phyloP scores from a whole-genome alignment of 2,329 filamentous ascomycete species.

The Arthrinium phaeospermum region DNA sequence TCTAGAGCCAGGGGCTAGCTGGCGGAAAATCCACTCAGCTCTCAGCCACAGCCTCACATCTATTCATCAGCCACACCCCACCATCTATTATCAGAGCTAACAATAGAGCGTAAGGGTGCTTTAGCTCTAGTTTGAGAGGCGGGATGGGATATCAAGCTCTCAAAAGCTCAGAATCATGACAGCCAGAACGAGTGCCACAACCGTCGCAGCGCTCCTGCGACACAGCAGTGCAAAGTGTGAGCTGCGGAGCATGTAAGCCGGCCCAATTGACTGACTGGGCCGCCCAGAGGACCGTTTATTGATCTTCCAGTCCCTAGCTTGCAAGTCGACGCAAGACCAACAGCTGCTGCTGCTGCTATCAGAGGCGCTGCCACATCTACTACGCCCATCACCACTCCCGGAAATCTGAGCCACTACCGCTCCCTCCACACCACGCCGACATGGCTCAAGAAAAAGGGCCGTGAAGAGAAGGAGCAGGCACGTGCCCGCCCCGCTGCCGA shows the following conservation, averaged over 20 bases:
- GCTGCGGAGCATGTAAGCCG: conserved; percentile 19
- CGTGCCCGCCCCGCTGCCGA: conserved; percentile 11
- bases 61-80: background rate
- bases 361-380: background rate
- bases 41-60: background rate
- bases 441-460: conserved; percentile 17
- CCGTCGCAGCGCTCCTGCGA: conserved; percentile 6
- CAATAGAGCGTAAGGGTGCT: background rate
- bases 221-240: conserved; percentile 14
- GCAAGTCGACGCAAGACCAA: conserved; percentile 20
- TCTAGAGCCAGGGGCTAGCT: background rate
- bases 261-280: conserved; percentile 18
- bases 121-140: background rate
- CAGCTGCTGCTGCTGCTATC: background rate
- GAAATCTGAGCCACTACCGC: conserved; percentile 3
- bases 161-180: conserved; percentile 5
- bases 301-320: conserved; percentile 18
- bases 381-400: background rate
- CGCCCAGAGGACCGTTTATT: background rate
- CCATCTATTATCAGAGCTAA: background rate
- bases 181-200: background rate
- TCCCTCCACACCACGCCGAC: conserved; percentile 20
- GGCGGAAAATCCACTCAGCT: background rate
- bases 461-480: background rate
- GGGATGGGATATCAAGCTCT: background rate